phyloP scores from a whole-genome alignment of 139 green algal genomes.

The Micromonas pusilla region DNA sequence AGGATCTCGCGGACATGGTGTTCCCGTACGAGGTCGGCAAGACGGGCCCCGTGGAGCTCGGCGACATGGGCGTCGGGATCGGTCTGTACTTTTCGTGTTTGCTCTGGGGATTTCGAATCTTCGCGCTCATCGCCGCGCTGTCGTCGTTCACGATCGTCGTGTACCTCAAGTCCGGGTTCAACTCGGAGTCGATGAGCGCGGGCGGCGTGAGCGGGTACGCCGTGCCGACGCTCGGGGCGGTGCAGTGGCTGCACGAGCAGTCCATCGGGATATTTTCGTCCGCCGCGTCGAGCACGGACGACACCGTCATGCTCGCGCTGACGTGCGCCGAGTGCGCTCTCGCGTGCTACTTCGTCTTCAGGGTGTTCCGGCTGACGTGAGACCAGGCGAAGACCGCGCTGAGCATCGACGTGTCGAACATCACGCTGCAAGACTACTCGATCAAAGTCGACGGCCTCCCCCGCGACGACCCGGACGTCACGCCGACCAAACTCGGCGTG shows the following conservation, averaged over 20 bases:
- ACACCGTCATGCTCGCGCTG: background rate
- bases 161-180: background rate
- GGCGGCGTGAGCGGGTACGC: background rate
- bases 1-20: background rate
- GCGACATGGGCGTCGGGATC: background rate
- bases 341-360: background rate
- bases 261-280: background rate
- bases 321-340: background rate
- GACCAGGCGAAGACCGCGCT: background rate
- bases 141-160: background rate
- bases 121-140: background rate
- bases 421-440: constrained; percentile 2
- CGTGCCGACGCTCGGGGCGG: background rate
- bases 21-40: background rate
- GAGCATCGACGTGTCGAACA: background rate
- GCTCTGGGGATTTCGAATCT: background rate
- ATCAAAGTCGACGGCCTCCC: background rate
- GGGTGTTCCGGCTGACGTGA: background rate
- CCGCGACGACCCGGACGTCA: background rate
- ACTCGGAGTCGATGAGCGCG: background rate
- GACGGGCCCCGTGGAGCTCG: background rate
- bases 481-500: background rate
- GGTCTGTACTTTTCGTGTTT: background rate
- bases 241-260: background rate
- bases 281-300: background rate